A percentile compares a stretch with the other conserved stretches of the same genome.
These are phyloP conservation scores for Fusarium coffeatum DNA, from an alignment of 2,329 filamentous ascomycete genomes.

Conservation along the genomic window DNA sequence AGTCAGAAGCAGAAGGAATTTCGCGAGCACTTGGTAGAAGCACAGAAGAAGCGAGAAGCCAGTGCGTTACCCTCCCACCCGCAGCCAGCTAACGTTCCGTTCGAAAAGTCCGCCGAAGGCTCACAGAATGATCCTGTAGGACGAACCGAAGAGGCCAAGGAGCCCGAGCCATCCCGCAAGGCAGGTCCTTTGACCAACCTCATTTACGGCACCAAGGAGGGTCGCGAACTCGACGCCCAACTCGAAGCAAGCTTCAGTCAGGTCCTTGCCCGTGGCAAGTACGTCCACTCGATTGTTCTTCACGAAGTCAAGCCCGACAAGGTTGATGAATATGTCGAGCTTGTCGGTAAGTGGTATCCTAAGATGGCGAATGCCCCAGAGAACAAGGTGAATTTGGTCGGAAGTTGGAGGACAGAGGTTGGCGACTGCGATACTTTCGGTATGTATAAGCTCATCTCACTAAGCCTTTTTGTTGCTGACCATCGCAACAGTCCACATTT, in stretches of 20 bases:
- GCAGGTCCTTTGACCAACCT: slow-evolving; percentile 82
- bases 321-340: slow-evolving; percentile 91
- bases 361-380: slow-evolving; percentile 84
- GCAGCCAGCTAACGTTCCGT: slow-evolving; percentile 58
- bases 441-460: slow-evolving; percentile 58
- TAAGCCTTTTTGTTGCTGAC: slow-evolving; percentile 20
- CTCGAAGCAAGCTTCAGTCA: slow-evolving; percentile 97
- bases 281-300: slow-evolving; percentile 97
- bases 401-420: slow-evolving; percentile 98
- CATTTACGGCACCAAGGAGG: slow-evolving; percentile 97
- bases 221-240: slow-evolving; percentile 91
- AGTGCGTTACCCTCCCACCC: slow-evolving; percentile 70
- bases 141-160: slow-evolving; percentile 65
- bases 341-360: slow-evolving; percentile 93
- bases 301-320: slow-evolving; percentile 96
- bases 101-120: slow-evolving; percentile 54
- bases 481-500: slow-evolving; percentile 83
- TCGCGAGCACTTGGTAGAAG: slow-evolving; percentile 81
- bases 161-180: slow-evolving; percentile 71
- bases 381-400: slow-evolving; percentile 95
- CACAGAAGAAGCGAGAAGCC: slow-evolving; percentile 85
- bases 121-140: slow-evolving; percentile 53
- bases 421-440: slow-evolving; percentile 97
- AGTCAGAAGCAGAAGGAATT: slow-evolving; percentile 87
- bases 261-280: slow-evolving; percentile 94